Base-by-base conservation (phyloP, 78 protist species). In the Dictyostelium citrinum region DNA sequence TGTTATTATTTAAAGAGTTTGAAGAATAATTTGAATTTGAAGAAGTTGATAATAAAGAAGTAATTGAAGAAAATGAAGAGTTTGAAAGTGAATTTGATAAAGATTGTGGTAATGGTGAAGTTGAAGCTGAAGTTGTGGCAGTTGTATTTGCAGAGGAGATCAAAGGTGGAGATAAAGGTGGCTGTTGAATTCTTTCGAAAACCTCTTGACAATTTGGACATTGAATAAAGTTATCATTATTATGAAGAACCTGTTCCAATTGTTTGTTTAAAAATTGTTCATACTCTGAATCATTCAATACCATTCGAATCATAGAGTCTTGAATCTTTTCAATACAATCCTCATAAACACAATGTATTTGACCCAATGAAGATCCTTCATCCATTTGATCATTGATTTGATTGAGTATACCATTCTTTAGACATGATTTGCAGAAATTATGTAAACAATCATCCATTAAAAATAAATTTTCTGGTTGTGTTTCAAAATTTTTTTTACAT, bases 381-480 rank as follows among this genome's bases (percentile, higher is more conserved):
- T 20, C 27, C 64, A 55, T 55, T 33, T 16, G n/a, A 22, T 8
- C 6, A 41, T 58, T 33, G 9, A 76, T 5, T 64, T 86, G 92
- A 3, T 86, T 41, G 20, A 35, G 22, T 3, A 86, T 60, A 7
- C 84, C 92, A 41, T 17, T 11, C 24, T 17, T 43, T 37, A 86
- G 12, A 86, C 92, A 86, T 29, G 46, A 43, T 24, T 20, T 51
- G 46, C 92, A 86, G 11, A 74, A 61, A 61, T 86, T 86, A 31
- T 86, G 92, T 45, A 86, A 35, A 77, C 92, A 86, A 12, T 86
- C 92, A 31, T 86, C 92, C 92, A 86, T 86, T 22, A 86, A 46
- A 41, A 41, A 86, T 35, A 86, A 80, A 43, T 64, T 43, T 10
- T 86, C 71, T 37, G 41, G 51, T 39, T 80, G 46, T 7, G 24